Conservation (phyloP, 1,139 yeast genomes). For the Candida glucosophila region DNA sequence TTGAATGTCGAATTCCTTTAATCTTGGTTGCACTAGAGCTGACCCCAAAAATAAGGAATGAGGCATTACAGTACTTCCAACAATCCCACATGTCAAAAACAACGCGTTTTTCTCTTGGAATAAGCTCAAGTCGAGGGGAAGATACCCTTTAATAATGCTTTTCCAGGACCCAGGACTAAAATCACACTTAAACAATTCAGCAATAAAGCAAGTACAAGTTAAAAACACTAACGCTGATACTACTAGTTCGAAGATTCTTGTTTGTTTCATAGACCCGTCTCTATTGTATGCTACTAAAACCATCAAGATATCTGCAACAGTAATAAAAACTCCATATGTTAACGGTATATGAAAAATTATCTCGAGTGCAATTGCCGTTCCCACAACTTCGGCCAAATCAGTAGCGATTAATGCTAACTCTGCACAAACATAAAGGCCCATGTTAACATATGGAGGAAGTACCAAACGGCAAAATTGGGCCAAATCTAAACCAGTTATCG, state of each 20-base stretch:
- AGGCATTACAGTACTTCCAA: conserved; percentile 83
- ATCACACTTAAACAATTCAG: conserved; percentile 49
- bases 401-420: conserved; percentile 75
- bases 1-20: conserved; percentile 53
- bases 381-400: conserved; percentile 76
- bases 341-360: conserved; percentile 62
- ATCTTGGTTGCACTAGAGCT: conserved; percentile 66
- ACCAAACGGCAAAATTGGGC: conserved; percentile 70
- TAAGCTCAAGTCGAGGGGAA: conserved; percentile 43
- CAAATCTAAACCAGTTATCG: conserved; percentile 69
- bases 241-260: conserved; percentile 57
- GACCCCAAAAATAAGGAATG: conserved; percentile 71
- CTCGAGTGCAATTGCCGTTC: conserved; percentile 69
- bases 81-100: conserved; percentile 62
- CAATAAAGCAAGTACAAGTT: conserved; percentile 58
- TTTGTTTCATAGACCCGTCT: conserved; percentile 58
- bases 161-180: conserved; percentile 27
- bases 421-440: conserved; percentile 53
- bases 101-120: conserved; percentile 50
- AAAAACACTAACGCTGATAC: conserved; percentile 55
- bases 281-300: conserved; percentile 64
- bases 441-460: conserved; percentile 48
- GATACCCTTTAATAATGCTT: conserved; percentile 46
- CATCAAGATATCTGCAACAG: conserved; percentile 64
- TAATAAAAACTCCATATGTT: conserved; percentile 56